Conservation (phyloP, 257 asterid genomes). For the Forsythia suspensa region DNA sequence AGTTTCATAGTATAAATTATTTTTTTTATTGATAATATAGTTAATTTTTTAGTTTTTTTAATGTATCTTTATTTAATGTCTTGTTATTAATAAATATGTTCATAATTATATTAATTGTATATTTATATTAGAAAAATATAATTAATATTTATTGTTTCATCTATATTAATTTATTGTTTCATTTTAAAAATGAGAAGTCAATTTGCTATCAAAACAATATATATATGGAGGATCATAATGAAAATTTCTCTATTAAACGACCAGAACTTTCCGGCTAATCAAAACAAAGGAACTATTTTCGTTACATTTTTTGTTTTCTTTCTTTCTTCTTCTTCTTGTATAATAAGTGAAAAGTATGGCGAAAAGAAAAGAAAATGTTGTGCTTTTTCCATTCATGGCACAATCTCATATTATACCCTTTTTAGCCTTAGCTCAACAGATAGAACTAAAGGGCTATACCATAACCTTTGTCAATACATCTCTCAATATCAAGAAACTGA, state of each 20-base stretch:
- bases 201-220: neutral
- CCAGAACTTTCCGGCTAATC: neutral
- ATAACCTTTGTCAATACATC: conserved; percentile 10
- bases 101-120: too few relatives aligned
- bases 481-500: conserved; percentile 51
- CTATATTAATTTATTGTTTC: too few relatives aligned
- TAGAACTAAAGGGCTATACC: neutral
- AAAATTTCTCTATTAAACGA: neutral
- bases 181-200: neutral
- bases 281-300: neutral
- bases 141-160: too few relatives aligned
- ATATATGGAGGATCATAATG: neutral
- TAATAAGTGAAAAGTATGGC: neutral
- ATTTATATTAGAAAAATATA: too few relatives aligned
- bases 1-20: too few relatives aligned
- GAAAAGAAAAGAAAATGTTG: conserved; percentile 17
- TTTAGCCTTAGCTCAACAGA: neutral
- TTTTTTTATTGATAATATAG: too few relatives aligned
- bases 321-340: neutral
- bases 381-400: conserved; percentile 7
- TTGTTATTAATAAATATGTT: too few relatives aligned
- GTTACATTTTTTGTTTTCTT: neutral
- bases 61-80: too few relatives aligned
- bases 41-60: too few relatives aligned
- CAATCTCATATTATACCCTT: neutral